Evolutionary conservation across 2,329 filamentous ascomycete species (phyloP).

Genomic region (Fusarium dlaminii): DNA sequence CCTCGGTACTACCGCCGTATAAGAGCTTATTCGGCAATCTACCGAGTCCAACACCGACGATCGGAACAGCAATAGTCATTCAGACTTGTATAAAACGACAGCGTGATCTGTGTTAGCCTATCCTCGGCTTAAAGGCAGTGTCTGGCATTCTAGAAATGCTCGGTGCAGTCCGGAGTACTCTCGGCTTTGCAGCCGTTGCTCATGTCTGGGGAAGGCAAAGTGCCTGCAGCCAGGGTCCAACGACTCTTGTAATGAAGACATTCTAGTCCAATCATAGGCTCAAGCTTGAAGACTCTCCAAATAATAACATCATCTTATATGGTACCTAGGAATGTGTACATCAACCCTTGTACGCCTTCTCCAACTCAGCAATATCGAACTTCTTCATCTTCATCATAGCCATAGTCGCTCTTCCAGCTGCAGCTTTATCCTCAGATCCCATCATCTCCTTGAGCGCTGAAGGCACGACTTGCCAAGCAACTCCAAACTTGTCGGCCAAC

Average conservation of each 20-base stretch:
- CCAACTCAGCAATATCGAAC: slow-evolving; percentile 52
- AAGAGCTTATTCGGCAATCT: slow-evolving; percentile 3
- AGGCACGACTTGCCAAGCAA: slow-evolving; percentile 59
- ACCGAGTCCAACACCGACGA: neutral
- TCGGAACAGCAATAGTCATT: slow-evolving; percentile 3
- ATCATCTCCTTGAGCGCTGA: slow-evolving; percentile 49
- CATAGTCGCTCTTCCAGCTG: slow-evolving; percentile 42
- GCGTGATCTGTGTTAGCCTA: neutral
- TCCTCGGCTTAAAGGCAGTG: neutral
- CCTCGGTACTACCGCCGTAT: neutral
- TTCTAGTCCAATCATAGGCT: neutral
- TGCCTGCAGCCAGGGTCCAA: neutral
- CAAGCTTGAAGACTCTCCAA: neutral
- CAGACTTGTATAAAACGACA: neutral
- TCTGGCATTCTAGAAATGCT: neutral
- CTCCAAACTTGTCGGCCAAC: slow-evolving; percentile 57
- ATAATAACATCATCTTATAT: neutral
- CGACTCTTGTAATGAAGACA: neutral
- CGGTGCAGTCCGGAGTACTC: neutral
- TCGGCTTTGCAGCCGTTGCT: neutral
- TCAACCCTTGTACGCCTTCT: slow-evolving; percentile 45
- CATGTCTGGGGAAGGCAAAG: neutral
- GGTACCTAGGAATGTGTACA: neutral
- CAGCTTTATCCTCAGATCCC: slow-evolving; percentile 47
- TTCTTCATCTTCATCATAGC: slow-evolving; percentile 57